Evolutionary conservation across 352 stramenopile genomes (phyloP), one percentile per base, ranked within the genome.

Genomic region (Phytophthora pistaciae): DNA sequence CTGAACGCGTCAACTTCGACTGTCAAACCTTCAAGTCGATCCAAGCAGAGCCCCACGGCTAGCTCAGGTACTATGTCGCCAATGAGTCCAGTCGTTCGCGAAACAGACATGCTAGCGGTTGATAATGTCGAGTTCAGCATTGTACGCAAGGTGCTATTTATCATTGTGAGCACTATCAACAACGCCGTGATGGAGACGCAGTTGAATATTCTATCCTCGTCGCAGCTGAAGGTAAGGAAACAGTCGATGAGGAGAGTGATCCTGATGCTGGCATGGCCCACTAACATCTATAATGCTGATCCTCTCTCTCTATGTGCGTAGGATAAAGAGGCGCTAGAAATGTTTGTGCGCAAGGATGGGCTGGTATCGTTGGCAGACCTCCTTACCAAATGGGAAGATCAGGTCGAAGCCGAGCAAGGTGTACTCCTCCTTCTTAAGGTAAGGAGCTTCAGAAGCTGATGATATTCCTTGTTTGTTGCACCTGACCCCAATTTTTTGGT

Each of bases 391-490:
- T 94, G 87, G 87, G 67, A 77, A 27, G 67, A 80, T 21, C 53
- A 74, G 33, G 77, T 75, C 49, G 79, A 88, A 31, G 82, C 77
- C 0, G 83, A 94, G 60, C 46, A 70, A 29, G 85, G 87, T 9
- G 70, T 94, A 27, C 63, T 93, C 13, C 75, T 89, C 1, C 70
- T 92, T 18, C 56, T 94, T 2, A 94, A 94, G 78, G 87, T 92
- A 66, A 52, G 53, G 16, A 16, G 18, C 4, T 31, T 21, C 25
- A 5, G 25, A 14, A 23, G 48, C 3, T 53, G n/a, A 31, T 42
- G 36, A 31, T 29, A 68, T 8, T 36, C 4, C 40, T n/a, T 44
- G 11, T 69, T 29, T 25, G 5, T 31, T 21, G 13, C 66, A 5
- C 11, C 38, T 69, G 27, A 68, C 49, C 58, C 14, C 38, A 20